Evolutionary conservation across 1,284 basidiomycete genomes (phyloP), one percentile per base, ranked within the genome.

Genomic region (Puccinia horiana): DNA sequence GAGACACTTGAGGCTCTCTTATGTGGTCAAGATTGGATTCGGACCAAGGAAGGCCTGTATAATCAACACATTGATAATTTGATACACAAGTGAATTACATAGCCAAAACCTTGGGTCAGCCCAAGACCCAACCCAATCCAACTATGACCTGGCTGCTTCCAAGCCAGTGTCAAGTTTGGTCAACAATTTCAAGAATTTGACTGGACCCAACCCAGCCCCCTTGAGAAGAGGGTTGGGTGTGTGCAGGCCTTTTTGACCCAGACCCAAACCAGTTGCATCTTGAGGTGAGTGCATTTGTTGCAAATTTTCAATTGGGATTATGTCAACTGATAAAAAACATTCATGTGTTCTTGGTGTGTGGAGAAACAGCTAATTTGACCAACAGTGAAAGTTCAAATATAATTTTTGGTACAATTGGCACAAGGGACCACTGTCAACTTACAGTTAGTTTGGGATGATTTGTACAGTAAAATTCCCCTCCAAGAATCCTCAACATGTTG

Each of bases 121-220:
- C 69, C 44, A 72, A 20, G 20, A 18, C 69, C 69, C 69, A 16
- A 72, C 69, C 69, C 69, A n/a, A n/a, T n/a, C n/a, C n/a, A n/a
- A n/a, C n/a, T n/a, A n/a, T 5, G 8, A 52, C 69, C 29, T 32
- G 23, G 18, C 3, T 18, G 3, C 16, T 35, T 29, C 18, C 26
- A 44, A 72, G 63, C 1, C 14, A 16, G 69, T 6, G 11, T 32
- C 52, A 44, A 26, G 16, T 72, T 42, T 32, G 44, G 69, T 44
- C 69, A 72, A 44, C n/a, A 49, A 1, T 29, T 29, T 72, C 29
- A 1, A 4, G 12, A 29, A 6, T 72, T 20, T 52, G 69, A 1
- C 69, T 32, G 32, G 26, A 72, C 69, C 69, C 69, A n/a, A 67
- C 26, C 35, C 14, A 20, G 2, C 61, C 61, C 61, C 16, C 1